These are phyloP conservation scores for Paspalum vaginatum DNA, from an alignment of 176 grass and related monocot genomes.

Conservation along the genomic window DNA sequence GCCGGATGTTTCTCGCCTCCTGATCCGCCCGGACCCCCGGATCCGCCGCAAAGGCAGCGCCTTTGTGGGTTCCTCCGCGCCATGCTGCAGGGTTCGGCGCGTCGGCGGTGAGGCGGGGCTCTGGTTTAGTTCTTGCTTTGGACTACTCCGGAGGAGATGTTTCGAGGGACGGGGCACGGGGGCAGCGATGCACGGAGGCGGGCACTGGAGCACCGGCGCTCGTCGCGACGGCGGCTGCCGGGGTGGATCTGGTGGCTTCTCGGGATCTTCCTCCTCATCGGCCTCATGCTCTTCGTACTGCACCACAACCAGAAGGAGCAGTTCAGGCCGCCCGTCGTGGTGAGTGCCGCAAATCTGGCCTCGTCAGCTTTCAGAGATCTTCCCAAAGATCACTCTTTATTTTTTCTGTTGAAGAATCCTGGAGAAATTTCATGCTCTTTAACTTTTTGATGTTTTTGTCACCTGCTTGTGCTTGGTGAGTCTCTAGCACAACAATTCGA, in stretches of 20 bases:
- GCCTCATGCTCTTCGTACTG: slow-evolving; percentile 84
- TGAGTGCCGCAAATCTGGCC: slow-evolving; percentile 41
- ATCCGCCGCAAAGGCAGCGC: slow-evolving; percentile 48
- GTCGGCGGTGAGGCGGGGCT: slow-evolving; percentile 28
- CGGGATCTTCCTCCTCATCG: slow-evolving; percentile 74
- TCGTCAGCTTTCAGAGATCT: slow-evolving; percentile 41
- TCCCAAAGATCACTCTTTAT: slow-evolving; percentile 27
- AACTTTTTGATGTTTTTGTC: slow-evolving; percentile 7
- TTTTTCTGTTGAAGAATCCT: not conserved
- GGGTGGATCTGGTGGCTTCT: slow-evolving; percentile 92
- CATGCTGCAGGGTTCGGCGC: slow-evolving; percentile 33
- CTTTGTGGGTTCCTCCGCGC: slow-evolving; percentile 36
- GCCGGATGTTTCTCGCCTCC: slow-evolving; percentile 24
- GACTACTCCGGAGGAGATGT: not conserved
- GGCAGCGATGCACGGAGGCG: slow-evolving; percentile 60
- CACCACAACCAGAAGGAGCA: slow-evolving; percentile 92
- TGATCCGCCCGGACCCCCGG: slow-evolving; percentile 39
- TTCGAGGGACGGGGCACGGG: slow-evolving; percentile 22
- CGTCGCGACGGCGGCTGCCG: slow-evolving; percentile 59
- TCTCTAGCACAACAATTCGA: slow-evolving; percentile 18
- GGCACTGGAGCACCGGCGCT: slow-evolving; percentile 72
- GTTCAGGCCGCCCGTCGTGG: slow-evolving; percentile 57
- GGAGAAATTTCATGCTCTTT: slow-evolving; percentile 7
- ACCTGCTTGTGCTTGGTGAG: slow-evolving; percentile 1
- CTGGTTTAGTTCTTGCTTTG: slow-evolving; percentile 29